These are phyloP conservation scores for Thielaviopsis cerberus DNA, from an alignment of 2,329 filamentous ascomycete species.

Conservation along the genomic window DNA sequence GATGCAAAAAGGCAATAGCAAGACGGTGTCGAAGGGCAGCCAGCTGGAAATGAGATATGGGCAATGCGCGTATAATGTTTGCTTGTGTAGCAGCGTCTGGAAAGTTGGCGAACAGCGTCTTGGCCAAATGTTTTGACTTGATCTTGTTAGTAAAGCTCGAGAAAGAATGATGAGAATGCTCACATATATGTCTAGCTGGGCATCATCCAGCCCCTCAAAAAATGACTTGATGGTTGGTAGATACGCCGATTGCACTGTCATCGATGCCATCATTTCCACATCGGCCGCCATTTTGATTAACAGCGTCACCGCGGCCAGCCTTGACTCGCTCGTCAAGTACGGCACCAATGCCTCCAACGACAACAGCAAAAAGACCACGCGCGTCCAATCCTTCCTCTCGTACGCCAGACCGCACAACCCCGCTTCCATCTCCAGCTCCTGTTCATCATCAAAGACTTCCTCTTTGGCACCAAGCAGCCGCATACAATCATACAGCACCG, in stretches of 20 bases:
- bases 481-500: slow-evolving; percentile 5
- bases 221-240: slow-evolving; percentile 27
- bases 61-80: slow-evolving; percentile 40
- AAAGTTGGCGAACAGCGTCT: slow-evolving; percentile 25
- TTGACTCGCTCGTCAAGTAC: background rate
- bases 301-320: background rate
- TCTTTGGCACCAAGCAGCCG: slow-evolving; percentile 4
- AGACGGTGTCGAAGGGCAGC: slow-evolving; percentile 48
- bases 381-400: background rate
- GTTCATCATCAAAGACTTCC: slow-evolving; percentile 2
- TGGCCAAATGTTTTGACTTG: slow-evolving; percentile 1
- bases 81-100: slow-evolving; percentile 33
- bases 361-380: slow-evolving; percentile 1
- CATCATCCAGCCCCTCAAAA: slow-evolving; percentile 22
- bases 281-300: slow-evolving; percentile 6
- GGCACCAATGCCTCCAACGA: background rate
- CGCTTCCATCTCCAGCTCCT: background rate
- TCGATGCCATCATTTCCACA: slow-evolving; percentile 3
- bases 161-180: slow-evolving; percentile 14
- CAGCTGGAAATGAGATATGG: slow-evolving; percentile 28
- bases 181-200: slow-evolving; percentile 25
- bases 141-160: background rate
- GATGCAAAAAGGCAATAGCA: slow-evolving; percentile 44
- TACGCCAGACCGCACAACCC: background rate
- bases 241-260: slow-evolving; percentile 20